Base-by-base conservation (phyloP, 2,329 filamentous ascomycete species). In the Aspergillus piperis region DNA sequence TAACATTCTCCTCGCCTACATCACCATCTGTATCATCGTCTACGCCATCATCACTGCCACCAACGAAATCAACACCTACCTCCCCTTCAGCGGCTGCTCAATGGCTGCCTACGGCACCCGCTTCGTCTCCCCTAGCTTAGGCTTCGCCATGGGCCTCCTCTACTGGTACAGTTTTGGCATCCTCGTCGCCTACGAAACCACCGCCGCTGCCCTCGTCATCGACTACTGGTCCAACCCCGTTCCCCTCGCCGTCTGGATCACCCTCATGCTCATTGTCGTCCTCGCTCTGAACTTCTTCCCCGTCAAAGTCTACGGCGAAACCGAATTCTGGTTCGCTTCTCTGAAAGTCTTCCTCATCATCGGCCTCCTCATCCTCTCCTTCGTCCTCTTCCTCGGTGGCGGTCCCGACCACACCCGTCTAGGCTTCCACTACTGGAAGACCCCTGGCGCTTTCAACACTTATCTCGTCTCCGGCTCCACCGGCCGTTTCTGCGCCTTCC, bases 121-220 rank as follows among this genome's bases (percentile, higher is more conserved):
- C 59, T 88, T 88, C 65, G 76, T 88, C 61, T 85, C 88, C 65
- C 85, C 86, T 13, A 82, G 84, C n/a, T 83, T 81, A 73, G 78
- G 77, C 4, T 80, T 80, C 59, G 77, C 77, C 36, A 77, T 79
- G 73, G 78, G 77, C 15, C 79, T 77, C 77, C 77, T 78, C 59
- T 95, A 96, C 73, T 90, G 90, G 7, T 76, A 96, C 65, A 89
- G 93, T 75, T 96, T 92, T 91, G 83, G 94, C 1, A 84, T 91
- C 44, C 86, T 93, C 0, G 76, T 96, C n/a, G 91, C 92, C 0
- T 81, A 96, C 44, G 92, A 96, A 74, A 87, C 96, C 25, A 82
- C 81, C 44, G 83, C 82, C 17, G 83, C 83, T 11, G 79, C 79
- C 50, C 75, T 83, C 55, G 85, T 83, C 3, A 83, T 86, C 58